A percentile compares a stretch with the other conserved stretches of the same genome.
Evolutionary conservation across 345 rosid genomes (phyloP).

Genomic region (Brassica rapa): DNA sequence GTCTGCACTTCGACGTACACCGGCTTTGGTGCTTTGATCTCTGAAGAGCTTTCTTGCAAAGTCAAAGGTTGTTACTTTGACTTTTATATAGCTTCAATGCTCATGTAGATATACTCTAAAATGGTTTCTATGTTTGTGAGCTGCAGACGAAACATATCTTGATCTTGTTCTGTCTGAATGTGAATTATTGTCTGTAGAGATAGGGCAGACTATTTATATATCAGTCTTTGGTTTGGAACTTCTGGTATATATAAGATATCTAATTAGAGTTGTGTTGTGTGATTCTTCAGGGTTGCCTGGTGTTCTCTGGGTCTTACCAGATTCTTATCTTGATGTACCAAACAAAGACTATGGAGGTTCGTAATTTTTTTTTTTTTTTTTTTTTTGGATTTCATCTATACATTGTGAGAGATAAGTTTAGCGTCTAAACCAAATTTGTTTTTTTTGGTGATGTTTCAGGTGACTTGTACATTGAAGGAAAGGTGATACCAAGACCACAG

Average conservation of each 20-base stretch:
- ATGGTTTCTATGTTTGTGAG: too few relatives aligned
- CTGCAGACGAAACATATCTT: too few relatives aligned
- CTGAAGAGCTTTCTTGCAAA: conserved; percentile 90
- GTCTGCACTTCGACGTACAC: conserved; percentile 83
- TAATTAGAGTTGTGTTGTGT: conserved; percentile 11
- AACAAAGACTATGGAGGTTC: conserved; percentile 97
- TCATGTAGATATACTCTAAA: too few relatives aligned
- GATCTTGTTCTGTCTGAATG: not conserved
- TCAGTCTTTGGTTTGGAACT: not conserved
- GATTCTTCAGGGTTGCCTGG: conserved; percentile 65
- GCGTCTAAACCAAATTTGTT: not conserved
- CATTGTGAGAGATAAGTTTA: not conserved
- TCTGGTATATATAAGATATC: not conserved
- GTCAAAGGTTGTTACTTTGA: conserved; percentile 66
- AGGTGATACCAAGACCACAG: conserved; percentile 89
- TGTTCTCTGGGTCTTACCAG: conserved; percentile 95
- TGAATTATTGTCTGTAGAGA: not conserved
- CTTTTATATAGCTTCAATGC: not conserved
- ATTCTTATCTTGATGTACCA: conserved; percentile 94
- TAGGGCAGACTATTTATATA: not conserved
- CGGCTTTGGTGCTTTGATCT: conserved; percentile 92
- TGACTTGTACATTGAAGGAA: conserved; percentile 79
- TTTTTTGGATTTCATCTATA: not conserved
- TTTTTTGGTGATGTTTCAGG: conserved; percentile 47
- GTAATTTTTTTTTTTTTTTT: conserved; percentile 29